Evolutionary conservation across 805 yeast genomes (phyloP).

Genomic region (Cephaloascus albidus): DNA sequence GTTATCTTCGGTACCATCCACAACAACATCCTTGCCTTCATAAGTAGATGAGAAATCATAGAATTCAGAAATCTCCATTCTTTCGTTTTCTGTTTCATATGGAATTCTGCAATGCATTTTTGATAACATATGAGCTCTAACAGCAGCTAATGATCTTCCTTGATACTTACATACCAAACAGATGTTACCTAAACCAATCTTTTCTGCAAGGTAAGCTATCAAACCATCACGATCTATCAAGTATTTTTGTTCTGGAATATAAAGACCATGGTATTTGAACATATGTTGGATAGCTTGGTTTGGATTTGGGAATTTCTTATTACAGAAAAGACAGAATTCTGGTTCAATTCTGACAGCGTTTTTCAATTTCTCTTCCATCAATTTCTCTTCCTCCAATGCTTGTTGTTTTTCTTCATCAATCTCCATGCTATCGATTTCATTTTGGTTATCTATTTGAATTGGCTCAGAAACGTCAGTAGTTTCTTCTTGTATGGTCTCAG

Average conservation of each 20-base stretch:
- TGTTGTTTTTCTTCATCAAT: constrained; percentile 9
- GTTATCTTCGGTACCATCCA: constrained; percentile 3
- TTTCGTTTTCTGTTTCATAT: constrained; percentile 74
- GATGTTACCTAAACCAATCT: constrained; percentile 72
- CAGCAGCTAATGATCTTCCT: constrained; percentile 79
- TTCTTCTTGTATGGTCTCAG: constrained; percentile 2
- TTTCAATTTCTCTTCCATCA: constrained; percentile 33
- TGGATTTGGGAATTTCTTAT: constrained; percentile 21
- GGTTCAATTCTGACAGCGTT: constrained; percentile 38
- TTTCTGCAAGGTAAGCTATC: constrained; percentile 66
- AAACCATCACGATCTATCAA: constrained; percentile 64
- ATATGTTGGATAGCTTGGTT: constrained; percentile 57
- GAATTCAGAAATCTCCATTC: constrained; percentile 64
- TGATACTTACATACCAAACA: constrained; percentile 78
- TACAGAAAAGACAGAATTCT: constrained; percentile 42
- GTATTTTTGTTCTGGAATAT: constrained; percentile 73
- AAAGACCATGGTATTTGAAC: constrained; percentile 75
- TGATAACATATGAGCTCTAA: constrained; percentile 77
- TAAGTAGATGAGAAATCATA: constrained; percentile 76
- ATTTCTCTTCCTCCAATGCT: constrained; percentile 26
- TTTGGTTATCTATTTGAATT: constrained; percentile 9
- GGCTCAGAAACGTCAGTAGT: constrained; percentile 7
- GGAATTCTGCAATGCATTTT: constrained; percentile 89
- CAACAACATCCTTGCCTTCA: constrained; percentile 12
- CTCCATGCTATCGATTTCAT: constrained; percentile 4